Conservation (phyloP, 768 basidiomycete species). For the Amylocystis lapponica region DNA sequence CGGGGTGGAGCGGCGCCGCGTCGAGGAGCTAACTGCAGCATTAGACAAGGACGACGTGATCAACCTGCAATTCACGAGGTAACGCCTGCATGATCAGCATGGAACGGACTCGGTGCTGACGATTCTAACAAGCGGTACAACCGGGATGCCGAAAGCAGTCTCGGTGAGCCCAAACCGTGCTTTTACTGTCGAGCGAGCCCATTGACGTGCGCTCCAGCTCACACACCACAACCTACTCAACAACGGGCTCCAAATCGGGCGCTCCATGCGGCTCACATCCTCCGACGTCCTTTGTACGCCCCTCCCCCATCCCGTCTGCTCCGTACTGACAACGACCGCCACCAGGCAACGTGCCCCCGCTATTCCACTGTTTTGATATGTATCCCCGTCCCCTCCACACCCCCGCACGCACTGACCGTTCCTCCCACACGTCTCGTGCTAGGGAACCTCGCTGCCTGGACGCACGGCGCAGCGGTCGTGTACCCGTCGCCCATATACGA, state of each 20-base stretch:
- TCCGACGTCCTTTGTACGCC: slow-evolving; percentile 64
- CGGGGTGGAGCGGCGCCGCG: slow-evolving; percentile 33
- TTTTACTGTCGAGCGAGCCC: background rate
- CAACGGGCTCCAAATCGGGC: slow-evolving; percentile 65
- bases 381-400: slow-evolving; percentile 17
- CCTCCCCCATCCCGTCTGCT: background rate
- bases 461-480: slow-evolving; percentile 66
- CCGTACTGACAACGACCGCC: background rate
- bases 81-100: slow-evolving; percentile 1
- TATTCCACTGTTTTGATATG: slow-evolving; percentile 91
- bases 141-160: slow-evolving; percentile 77
- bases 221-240: slow-evolving; percentile 79
- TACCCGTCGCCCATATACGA: slow-evolving; percentile 67
- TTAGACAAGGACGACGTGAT: slow-evolving; percentile 64
- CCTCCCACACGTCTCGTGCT: slow-evolving; percentile 58
- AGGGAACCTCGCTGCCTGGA: slow-evolving; percentile 77
- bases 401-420: background rate
- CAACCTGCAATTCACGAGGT: slow-evolving; percentile 86
- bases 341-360: slow-evolving; percentile 74
- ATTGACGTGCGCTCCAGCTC: slow-evolving; percentile 35
- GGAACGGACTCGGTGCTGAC: background rate
- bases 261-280: slow-evolving; percentile 62
- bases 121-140: slow-evolving; percentile 57
- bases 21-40: slow-evolving; percentile 36
- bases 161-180: slow-evolving; percentile 43